Evolutionary conservation across 1,284 basidiomycete species (phyloP), one percentile per base, ranked within the genome.

Genomic region (Leucoagaricus sp.): DNA sequence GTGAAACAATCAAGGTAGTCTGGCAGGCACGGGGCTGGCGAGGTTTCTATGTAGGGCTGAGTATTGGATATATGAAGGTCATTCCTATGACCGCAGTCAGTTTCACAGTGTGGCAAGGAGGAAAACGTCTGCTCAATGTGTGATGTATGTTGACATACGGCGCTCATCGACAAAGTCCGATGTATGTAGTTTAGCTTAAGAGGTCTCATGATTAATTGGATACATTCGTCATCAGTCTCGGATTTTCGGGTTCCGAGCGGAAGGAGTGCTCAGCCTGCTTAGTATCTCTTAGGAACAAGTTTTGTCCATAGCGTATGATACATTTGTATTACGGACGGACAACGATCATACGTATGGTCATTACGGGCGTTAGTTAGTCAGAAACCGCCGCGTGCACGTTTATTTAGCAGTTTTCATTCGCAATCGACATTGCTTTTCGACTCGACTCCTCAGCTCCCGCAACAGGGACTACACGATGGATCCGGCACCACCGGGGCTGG

Each of bases 21-120:
- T 97, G 89, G 80, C 67, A 68, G 8, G 73, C 80, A 7, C 75
- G 80, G 31, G 95, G 96, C 1, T 91, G 84, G 85, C 79, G 86
- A 66, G 96, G 95, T 0, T 99, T 98, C 72, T 99, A 92, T 68
- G 88, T 98, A 15, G 97, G 97, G 0, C 74, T 99, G 62, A 87
- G 87, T 57, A 94, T 99, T 63, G 97, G 97, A 0, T 97, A 94
- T 73, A 67, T 98, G 57, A 98, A 99, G 78, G 89, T 98, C n/a
- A 83, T 98, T 52, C 96, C 96, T 12, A 98, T 98, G 95, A 97
- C 92, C 12, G 89, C 90, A 55, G 85, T 92, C 54, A 89, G 86
- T 69, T 93, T 84, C 65, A 77, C 86, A 29, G 85, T 85, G 25
- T 93, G 91, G 91, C 87, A 91, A 70, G 79, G 81, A 58, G 80